Evolutionary conservation across 1,284 basidiomycete genomes (phyloP).

Genomic region (Ganoderma sp.): DNA sequence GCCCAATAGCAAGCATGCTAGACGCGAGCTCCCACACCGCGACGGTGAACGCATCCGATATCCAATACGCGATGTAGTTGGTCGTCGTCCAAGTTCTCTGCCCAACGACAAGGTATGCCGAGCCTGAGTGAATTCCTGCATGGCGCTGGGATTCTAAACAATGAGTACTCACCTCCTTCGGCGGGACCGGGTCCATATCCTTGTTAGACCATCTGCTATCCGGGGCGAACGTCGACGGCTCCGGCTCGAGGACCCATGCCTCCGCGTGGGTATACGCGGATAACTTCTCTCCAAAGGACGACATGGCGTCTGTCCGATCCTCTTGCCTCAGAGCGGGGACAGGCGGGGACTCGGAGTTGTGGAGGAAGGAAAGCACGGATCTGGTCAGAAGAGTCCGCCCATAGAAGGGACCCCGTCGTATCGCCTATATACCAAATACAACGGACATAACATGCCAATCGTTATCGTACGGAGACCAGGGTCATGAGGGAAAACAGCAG

Average conservation of each 20-base stretch:
- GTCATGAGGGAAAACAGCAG: neutral
- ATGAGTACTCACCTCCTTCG: slow-evolving; percentile 36
- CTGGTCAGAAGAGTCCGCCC: too few species aligned
- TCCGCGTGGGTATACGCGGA: slow-evolving; percentile 36
- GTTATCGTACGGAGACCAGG: neutral
- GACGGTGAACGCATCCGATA: slow-evolving; percentile 64
- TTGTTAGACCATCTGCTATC: slow-evolving; percentile 67
- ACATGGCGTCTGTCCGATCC: neutral
- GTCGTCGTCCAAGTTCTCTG: slow-evolving; percentile 65
- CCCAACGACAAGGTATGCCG: neutral
- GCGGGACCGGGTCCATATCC: slow-evolving; percentile 77
- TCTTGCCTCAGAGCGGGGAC: neutral
- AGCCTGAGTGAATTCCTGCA: neutral
- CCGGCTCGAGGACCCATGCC: slow-evolving; percentile 55
- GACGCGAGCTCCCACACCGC: slow-evolving; percentile 55
- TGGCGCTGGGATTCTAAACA: neutral
- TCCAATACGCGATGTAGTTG: slow-evolving; percentile 70
- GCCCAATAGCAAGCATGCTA: slow-evolving; percentile 68
- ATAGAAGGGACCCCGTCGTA: too few species aligned
- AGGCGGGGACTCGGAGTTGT: neutral
- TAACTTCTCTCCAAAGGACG: slow-evolving; percentile 17
- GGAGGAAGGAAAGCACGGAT: neutral
- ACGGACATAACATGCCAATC: neutral
- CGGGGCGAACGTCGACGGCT: slow-evolving; percentile 58
- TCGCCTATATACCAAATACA: too few species aligned